These are phyloP conservation scores for Orbilia ellipsospora DNA, from an alignment of 2,329 filamentous ascomycete species.

Conservation along the genomic window DNA sequence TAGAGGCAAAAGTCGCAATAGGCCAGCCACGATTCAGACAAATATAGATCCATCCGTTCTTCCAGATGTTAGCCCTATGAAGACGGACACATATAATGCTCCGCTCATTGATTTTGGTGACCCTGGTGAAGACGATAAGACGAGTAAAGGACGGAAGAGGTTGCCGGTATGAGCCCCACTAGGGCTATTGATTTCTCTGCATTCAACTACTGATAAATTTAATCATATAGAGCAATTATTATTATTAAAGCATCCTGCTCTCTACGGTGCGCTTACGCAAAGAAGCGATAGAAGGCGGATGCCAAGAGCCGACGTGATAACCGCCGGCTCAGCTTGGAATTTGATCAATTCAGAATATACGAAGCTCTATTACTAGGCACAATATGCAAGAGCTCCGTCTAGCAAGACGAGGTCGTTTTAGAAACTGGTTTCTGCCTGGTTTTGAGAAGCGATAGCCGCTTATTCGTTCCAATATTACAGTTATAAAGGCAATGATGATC, in stretches of 20 bases:
- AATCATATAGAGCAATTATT: slow-evolving; percentile 19
- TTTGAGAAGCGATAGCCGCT: no score
- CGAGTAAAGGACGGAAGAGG: slow-evolving; percentile 3
- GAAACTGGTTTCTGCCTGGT: no score
- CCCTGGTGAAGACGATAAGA: neutral
- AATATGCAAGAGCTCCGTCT: neutral
- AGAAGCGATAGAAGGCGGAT: slow-evolving; percentile 19
- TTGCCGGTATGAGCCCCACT: slow-evolving; percentile 4
- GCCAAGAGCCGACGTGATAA: slow-evolving; percentile 16
- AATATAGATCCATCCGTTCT: neutral
- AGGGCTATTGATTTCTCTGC: neutral
- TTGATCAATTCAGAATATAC: neutral
- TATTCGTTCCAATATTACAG: no score
- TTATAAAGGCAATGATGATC: no score
- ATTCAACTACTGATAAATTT: neutral
- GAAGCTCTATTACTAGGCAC: neutral
- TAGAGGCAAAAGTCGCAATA: slow-evolving; percentile 21
- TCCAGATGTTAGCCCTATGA: slow-evolving; percentile 12
- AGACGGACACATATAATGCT: slow-evolving; percentile 7
- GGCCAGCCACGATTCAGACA: slow-evolving; percentile 1
- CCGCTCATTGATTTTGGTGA: slow-evolving; percentile 8
- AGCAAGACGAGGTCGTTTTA: no score
- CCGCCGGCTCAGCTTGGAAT: slow-evolving; percentile 18
- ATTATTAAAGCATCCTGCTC: slow-evolving; percentile 20
- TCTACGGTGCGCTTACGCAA: slow-evolving; percentile 31